Evolutionary conservation across 2,329 filamentous ascomycete genomes (phyloP).

Genomic region (Microcyclospora tardicrescens): DNA sequence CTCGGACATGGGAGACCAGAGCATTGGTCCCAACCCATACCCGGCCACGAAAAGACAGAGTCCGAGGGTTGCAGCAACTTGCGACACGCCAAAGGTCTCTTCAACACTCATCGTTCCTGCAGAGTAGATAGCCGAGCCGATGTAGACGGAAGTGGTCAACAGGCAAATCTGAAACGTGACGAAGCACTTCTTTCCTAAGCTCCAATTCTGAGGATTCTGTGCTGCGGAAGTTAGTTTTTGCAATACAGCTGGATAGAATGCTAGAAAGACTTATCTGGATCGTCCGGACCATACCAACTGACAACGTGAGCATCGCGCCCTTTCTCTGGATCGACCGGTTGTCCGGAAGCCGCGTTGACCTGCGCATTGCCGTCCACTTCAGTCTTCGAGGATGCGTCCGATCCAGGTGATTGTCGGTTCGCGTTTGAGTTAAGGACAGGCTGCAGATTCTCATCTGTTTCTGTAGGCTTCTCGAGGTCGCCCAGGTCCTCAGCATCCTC

Average conservation of each 20-base stretch:
- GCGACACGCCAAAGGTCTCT: conserved; percentile 31
- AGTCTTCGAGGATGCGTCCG: conserved; percentile 12
- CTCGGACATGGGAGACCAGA: conserved; percentile 35
- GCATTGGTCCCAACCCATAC: conserved; percentile 37
- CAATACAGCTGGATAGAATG: conserved; percentile 1
- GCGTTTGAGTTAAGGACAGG: conserved; percentile 1
- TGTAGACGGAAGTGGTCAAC: conserved; percentile 39
- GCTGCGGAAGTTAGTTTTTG: neutral
- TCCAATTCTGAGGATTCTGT: conserved; percentile 25
- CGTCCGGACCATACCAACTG: conserved; percentile 38
- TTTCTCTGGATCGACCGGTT: conserved; percentile 39
- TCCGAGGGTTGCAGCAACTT: conserved; percentile 35
- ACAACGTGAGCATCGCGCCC: conserved; percentile 38
- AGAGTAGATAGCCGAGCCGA: conserved; percentile 39
- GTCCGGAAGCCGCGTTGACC: conserved; percentile 29
- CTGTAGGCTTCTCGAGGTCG: conserved; percentile 15
- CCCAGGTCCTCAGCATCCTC: conserved; percentile 19
- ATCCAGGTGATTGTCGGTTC: conserved; percentile 1
- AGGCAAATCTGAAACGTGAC: conserved; percentile 36
- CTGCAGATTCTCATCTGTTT: conserved; percentile 12
- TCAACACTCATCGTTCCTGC: conserved; percentile 31
- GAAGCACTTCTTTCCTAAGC: conserved; percentile 27
- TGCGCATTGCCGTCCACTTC: conserved; percentile 10
- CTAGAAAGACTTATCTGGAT: conserved; percentile 20
- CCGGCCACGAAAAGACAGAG: conserved; percentile 39